Base-by-base conservation (phyloP, 805 yeast genomes). In the Kazachstania taianensis region DNA sequence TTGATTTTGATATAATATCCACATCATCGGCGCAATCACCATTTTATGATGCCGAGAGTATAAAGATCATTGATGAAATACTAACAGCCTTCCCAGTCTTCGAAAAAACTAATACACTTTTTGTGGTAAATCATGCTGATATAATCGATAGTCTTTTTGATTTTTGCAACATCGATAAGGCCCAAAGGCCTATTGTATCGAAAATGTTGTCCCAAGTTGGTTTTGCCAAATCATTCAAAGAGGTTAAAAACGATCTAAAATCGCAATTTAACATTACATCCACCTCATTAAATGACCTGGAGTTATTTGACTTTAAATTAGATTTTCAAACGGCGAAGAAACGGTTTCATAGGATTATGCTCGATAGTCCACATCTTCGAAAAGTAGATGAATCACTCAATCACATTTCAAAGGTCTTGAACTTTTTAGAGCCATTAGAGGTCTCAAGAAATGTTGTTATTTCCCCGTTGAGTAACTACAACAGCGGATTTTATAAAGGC, bases 391-490 rank as follows among this genome's bases (percentile, higher is more conserved):
- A 68, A 9, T 77, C 82, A 0, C 52, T 86, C 37, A 56, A 53
- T 13, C 77, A 85, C 49, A 60, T 89, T n/a, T 54, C 64, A 18
- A 70, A 73, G 32, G 81, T 87, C 1, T 52, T 76, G 2, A 59
- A 58, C 3, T 69, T 70, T 23, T 59, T 79, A 38, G 67, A 69
- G 32, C 65, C 71, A 14, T 63, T 87, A 35, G 85, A 82, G 0
- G 70, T 84, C 1, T 60, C 63, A 3, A 65, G 74, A 3, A 65
- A 69, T 12, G 61, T 86, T 9, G 69, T 71, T 20, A 62, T 92
- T 20, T 74, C 84, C 3, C 98, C 98, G 0, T 67, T 92, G 56
- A 74, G 86, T 49, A 84, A 85, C 44, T 84, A 83, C 59, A 85
- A 85, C 46, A 72, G 79, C 22, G 70, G 77, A 7, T 89, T 85